phyloP scores from a whole-genome alignment of 805 yeast species.

The Pichia nakasei region DNA sequence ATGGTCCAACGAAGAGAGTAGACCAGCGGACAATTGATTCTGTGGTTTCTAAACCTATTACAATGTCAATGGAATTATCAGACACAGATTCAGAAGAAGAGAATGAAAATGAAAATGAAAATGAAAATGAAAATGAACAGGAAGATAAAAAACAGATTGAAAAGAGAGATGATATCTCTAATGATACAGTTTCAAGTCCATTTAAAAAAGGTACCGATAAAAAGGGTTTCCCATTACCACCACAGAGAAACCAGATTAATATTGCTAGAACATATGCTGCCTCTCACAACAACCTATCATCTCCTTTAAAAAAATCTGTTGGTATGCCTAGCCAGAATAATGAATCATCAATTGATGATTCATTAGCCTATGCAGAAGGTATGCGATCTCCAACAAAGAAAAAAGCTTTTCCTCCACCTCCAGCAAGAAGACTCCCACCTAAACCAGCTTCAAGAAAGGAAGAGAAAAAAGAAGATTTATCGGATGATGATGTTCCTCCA shows the following conservation, averaged over 20 bases:
- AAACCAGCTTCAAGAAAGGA: neutral
- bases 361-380: slow-evolving; percentile 8
- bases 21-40: slow-evolving; percentile 4
- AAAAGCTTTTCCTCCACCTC: slow-evolving; percentile 1
- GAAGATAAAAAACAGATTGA: too few relatives aligned
- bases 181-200: neutral
- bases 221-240: slow-evolving; percentile 7
- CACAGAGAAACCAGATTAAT: slow-evolving; percentile 2
- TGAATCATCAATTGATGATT: slow-evolving; percentile 6
- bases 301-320: neutral
- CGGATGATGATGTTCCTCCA: neutral
- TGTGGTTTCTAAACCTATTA: slow-evolving; percentile 5
- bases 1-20: neutral
- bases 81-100: slow-evolving; percentile 4
- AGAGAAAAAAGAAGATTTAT: neutral
- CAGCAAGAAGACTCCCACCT: neutral
- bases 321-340: neutral
- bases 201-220: slow-evolving; percentile 1
- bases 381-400: slow-evolving; percentile 9
- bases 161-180: too few relatives aligned
- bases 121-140: neutral
- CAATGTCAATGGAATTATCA: neutral
- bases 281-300: neutral
- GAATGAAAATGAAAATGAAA: neutral
- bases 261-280: neutral